A percentile compares a stretch with the other conserved stretches of the same genome.
phyloP scores from a whole-genome alignment of 1,284 basidiomycete genomes.

The Fomitopsis pinicola region DNA sequence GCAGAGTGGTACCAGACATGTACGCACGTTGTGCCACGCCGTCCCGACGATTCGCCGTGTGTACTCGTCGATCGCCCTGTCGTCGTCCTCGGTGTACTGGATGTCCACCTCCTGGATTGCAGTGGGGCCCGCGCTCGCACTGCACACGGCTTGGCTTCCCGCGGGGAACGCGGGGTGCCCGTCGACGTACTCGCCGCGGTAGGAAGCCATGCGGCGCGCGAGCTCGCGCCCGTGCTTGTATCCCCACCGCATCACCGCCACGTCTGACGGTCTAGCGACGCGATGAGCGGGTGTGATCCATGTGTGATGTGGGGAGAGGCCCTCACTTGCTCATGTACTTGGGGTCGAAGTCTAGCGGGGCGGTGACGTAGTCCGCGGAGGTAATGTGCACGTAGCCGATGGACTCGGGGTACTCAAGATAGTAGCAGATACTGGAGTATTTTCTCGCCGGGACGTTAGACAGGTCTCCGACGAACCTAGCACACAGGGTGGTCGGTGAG shows the following conservation, averaged over 20 bases:
- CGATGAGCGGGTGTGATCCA: background rate
- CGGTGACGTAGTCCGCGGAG: slow-evolving; percentile 31
- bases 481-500: background rate
- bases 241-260: slow-evolving; percentile 37
- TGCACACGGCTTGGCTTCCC: slow-evolving; percentile 11
- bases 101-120: slow-evolving; percentile 33
- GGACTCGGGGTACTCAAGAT: slow-evolving; percentile 19
- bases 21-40: slow-evolving; percentile 19
- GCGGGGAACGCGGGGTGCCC: slow-evolving; percentile 27
- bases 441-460: slow-evolving; percentile 23
- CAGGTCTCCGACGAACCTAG: slow-evolving; percentile 26
- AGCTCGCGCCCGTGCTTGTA: slow-evolving; percentile 34
- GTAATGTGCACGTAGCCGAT: slow-evolving; percentile 40
- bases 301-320: slow-evolving; percentile 16
- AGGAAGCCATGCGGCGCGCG: slow-evolving; percentile 30
- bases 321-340: slow-evolving; percentile 20
- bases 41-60: slow-evolving; percentile 29
- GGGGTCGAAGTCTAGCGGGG: slow-evolving; percentile 32
- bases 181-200: slow-evolving; percentile 28
- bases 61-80: slow-evolving; percentile 62
- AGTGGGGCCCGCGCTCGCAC: slow-evolving; percentile 10
- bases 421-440: slow-evolving; percentile 31
- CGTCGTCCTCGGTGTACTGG: slow-evolving; percentile 56
- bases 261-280: slow-evolving; percentile 17
- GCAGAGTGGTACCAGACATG: too few species aligned